These are phyloP conservation scores for Gillenia trifoliata DNA, from an alignment of 306 rosid genomes.

Conservation along the genomic window DNA sequence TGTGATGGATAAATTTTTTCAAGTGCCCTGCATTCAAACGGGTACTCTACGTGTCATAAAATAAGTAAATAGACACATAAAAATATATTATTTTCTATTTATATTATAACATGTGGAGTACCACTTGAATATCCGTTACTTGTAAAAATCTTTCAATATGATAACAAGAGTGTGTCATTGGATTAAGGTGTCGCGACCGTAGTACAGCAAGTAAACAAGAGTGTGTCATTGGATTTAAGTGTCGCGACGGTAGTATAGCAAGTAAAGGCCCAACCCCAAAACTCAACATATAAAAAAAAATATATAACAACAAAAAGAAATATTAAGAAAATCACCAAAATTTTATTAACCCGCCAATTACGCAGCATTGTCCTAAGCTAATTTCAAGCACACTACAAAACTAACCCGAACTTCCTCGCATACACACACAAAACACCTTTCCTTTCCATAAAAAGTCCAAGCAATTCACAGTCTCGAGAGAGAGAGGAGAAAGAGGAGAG, in stretches of 20 bases:
- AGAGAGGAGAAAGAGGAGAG: neutral
- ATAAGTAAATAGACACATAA: too few species aligned
- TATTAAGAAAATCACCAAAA: neutral
- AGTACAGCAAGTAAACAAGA: too few species aligned
- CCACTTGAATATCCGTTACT: too few species aligned
- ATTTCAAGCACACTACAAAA: conserved; percentile 9
- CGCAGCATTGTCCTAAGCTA: conserved; percentile 24
- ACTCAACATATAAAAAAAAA: neutral
- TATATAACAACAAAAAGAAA: neutral
- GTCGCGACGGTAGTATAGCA: neutral
- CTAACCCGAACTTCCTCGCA: neutral
- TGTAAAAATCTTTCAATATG: too few species aligned
- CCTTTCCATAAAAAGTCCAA: neutral
- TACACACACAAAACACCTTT: neutral
- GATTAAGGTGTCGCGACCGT: too few species aligned
- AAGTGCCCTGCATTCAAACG: too few species aligned
- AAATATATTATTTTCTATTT: too few species aligned
- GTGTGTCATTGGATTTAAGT: neutral
- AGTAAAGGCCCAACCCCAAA: neutral
- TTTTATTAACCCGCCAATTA: conserved; percentile 38
- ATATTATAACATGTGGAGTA: too few species aligned
- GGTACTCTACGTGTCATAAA: too few species aligned
- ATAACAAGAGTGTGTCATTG: too few species aligned
- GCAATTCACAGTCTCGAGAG: neutral
- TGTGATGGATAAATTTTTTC: too few species aligned